Evolutionary conservation across 1,284 basidiomycete genomes (phyloP), one percentile per base, ranked within the genome.

Genomic region (Austroboletus niveus): DNA sequence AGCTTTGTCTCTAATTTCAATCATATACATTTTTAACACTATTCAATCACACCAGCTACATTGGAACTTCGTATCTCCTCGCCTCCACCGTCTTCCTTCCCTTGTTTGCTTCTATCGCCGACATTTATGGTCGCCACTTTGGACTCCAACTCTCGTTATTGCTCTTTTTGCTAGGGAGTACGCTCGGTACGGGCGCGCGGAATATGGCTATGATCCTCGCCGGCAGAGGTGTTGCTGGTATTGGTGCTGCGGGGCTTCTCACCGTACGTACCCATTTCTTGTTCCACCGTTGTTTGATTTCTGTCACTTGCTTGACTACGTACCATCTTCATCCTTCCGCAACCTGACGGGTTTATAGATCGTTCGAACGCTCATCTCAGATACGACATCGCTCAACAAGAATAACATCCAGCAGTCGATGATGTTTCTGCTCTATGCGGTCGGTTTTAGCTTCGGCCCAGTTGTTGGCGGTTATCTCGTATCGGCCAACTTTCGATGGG

Each of bases 81-180:
- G 75, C 78, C 0, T 78, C 78, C 27, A 79, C 79, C 7, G 76
- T 79, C 35, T 80, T 80, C 59, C 64, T 80, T 5, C 78, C 78
- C 2, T 57, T 80, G 11, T 80, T 77, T 46, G 79, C 75, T 0
- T 76, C 75, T 2, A 54, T 80, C 7, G 72, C 77, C 8, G 78
- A 78, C n/a, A 72, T 74, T 56, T 69, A 69, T 63, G 79, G 78
- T 6, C 72, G 78, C 0, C 72, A 80, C 56, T 69, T 66, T 55
- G 70, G 75, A 7, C 63, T 79, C 35, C 78, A 80, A 53, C 24
- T 74, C 1, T 68, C 75, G 1, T 56, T 80, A 8, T 14, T 76
- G 10, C 61, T 78, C 50, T 80, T 80, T 59, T 60, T 77, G 20
- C 46, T 76, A 29, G 78, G 78, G 8, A 77, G 75, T 48, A 73